Base-by-base conservation (phyloP, 805 yeast genomes). In the Candida lessepsii region DNA sequence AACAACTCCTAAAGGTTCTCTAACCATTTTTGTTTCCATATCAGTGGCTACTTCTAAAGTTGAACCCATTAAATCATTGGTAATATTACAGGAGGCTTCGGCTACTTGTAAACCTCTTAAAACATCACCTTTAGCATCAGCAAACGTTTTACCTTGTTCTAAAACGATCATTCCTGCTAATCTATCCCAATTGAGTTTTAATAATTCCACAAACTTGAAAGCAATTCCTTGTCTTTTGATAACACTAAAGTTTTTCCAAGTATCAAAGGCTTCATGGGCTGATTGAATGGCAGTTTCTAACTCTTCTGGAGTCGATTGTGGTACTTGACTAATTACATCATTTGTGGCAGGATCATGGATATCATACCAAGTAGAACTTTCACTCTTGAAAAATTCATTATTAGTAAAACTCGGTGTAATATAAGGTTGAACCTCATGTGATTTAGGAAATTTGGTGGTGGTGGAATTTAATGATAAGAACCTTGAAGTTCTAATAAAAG, bases 281-380 rank as follows among this genome's bases (percentile, higher is more conserved):
- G 83, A 65, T 25, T 71, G 78, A 37, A 83, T 80, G 6, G 90
- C 89, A 15, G 70, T 73, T 43, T 73, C 75, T 54, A 83, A 65
- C 60, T 83, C 91, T 39, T 66, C 74, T 5, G 73, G 75, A 13
- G 91, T 83, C 28, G 79, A 70, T 63, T 83, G 89, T 5, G 91
- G 90, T 17, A 83, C 89, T 49, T 75, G 70, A 21, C 84, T 70
- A 29, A 84, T 79, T 34, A 82, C 76, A 48, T 67, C 56, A 60
- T 82, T 75, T 40, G 91, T 83, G 42, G 90, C 85, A 16, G 91
- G 91, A 57, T 83, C 91, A 58, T 72, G 79, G 40, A 84, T 72
- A 46, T 82, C 87, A 52, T 73, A 79, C 88, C 88, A 73, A 23
- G 70, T 68, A 10, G 63, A 51, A 6, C 85, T 63, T 37, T 68